Conservation (phyloP, 1,284 basidiomycete species). For the Phellopilus nigrolimitatus region DNA sequence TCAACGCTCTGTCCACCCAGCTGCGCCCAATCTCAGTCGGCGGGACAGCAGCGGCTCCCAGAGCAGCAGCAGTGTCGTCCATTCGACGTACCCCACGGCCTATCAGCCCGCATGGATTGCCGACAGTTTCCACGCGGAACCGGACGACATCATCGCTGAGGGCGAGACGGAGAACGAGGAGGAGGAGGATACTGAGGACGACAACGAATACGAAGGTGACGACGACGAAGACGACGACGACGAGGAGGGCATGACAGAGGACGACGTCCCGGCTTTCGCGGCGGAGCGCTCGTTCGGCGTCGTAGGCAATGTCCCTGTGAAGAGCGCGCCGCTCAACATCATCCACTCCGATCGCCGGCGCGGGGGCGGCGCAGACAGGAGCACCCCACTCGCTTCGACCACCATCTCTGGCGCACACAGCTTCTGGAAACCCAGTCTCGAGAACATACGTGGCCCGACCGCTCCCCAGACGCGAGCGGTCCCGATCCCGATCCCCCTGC, state of each 20-base stretch:
- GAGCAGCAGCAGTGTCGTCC: not conserved
- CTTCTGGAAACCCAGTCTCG: slow-evolving; percentile 13
- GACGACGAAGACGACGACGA: not conserved
- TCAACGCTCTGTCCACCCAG: not conserved
- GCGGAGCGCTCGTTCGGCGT: not conserved
- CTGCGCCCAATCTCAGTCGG: not conserved
- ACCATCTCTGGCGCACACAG: not conserved
- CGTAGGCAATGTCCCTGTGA: not conserved
- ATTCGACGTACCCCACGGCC: not conserved
- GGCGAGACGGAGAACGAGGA: not conserved
- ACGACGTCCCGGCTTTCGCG: not conserved
- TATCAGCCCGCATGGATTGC: not conserved
- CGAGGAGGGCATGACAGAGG: not conserved
- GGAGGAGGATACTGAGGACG: not conserved
- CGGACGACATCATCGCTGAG: not conserved
- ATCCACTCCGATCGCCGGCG: not conserved
- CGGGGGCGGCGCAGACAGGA: not conserved
- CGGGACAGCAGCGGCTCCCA: not conserved
- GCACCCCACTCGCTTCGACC: not conserved
- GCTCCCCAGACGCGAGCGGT: not conserved
- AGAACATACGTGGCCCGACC: slow-evolving; percentile 2
- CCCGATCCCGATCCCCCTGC: not conserved
- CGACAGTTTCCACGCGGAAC: not conserved
- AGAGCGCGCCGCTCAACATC: slow-evolving; percentile 7
- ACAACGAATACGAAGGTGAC: not conserved